Evolutionary conservation across 2,329 filamentous ascomycete genomes (phyloP), one percentile per base, ranked within the genome.

Genomic region (Aspergillus pseudonomiae): DNA sequence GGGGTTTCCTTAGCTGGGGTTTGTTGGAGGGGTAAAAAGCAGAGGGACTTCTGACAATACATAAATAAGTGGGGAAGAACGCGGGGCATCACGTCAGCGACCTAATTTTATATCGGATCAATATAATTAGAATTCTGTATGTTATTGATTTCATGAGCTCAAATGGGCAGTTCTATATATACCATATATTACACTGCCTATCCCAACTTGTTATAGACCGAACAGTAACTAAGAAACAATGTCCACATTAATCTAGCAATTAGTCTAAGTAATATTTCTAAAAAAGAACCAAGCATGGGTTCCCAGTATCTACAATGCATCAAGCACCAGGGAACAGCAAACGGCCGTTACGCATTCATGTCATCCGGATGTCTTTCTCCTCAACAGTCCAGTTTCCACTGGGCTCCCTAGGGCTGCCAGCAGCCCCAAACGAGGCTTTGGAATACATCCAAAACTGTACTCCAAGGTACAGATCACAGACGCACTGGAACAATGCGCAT

Each of bases 401-500:
- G 10, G 70, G 67, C 19, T 72, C 66, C 16, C 66, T 62, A 36
- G 72, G 67, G 64, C 67, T 71, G 63, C 66, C 65, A 21, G 73
- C 67, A 67, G 65, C 66, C 56, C 63, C 61, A 36, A 60, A 60
- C 26, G 68, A 65, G 34, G 73, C 72, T 28, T 74, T 73, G n/a
- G 76, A 79, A 63, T 80, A 84, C 73, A 81, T 78, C 72, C 74
- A 82, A 66, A 80, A 83, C 65, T 84, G 82, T 50, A 82, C 62
- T 24, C 81, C 82, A 63, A 84, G 70, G 65, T 82, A 82, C 48
- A 71, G 71, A 64, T 84, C 82, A 65, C 82, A 83, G 26, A 77
- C 72, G 53, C 79, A 82, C 68, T 84, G 82, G 70, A 84, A 82
- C 57, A 83, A 79, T 36, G 78, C 82, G 63, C 82, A 83, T 52